phyloP scores from a whole-genome alignment of 2,329 filamentous ascomycete genomes.

The Stagonosporopsis cucurbitacearum region DNA sequence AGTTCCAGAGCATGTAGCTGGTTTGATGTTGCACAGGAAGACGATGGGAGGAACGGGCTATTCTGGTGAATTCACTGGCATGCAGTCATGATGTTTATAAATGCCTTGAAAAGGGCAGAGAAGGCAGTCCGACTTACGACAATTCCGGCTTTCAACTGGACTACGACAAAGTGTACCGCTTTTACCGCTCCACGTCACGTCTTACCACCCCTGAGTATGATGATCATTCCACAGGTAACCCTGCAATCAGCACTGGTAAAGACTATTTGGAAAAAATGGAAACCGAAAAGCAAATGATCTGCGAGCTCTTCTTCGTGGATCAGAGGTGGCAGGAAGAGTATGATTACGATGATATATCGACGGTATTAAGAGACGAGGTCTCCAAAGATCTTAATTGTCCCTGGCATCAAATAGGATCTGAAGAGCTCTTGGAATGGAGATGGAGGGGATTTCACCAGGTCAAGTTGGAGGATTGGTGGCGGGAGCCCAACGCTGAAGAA shows the following conservation, averaged over 20 bases:
- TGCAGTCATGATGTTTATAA: neutral
- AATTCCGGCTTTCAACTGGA: neutral
- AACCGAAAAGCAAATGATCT: neutral
- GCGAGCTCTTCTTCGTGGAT: neutral
- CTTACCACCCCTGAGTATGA: too few relatives aligned
- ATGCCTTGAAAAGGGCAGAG: neutral
- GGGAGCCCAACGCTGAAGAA: neutral
- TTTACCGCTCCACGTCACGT: too few relatives aligned
- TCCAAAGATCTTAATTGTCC: neutral
- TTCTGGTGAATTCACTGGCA: neutral
- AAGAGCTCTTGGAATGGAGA: neutral
- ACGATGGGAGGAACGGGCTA: neutral
- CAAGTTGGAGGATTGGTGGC: too few relatives aligned
- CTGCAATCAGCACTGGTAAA: too few relatives aligned
- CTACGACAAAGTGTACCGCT: neutral
- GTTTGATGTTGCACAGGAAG: neutral
- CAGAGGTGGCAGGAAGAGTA: neutral
- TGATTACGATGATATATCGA: neutral
- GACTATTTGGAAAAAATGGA: neutral
- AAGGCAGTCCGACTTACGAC: neutral
- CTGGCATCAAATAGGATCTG: neutral
- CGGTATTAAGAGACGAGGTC: neutral
- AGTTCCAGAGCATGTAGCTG: neutral
- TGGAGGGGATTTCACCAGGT: neutral
- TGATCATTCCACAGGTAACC: too few relatives aligned